A percentile compares a stretch with the other conserved stretches of the same genome.
These are phyloP conservation scores for Acer campestre DNA, from an alignment of 345 rosid genomes.

Conservation along the genomic window DNA sequence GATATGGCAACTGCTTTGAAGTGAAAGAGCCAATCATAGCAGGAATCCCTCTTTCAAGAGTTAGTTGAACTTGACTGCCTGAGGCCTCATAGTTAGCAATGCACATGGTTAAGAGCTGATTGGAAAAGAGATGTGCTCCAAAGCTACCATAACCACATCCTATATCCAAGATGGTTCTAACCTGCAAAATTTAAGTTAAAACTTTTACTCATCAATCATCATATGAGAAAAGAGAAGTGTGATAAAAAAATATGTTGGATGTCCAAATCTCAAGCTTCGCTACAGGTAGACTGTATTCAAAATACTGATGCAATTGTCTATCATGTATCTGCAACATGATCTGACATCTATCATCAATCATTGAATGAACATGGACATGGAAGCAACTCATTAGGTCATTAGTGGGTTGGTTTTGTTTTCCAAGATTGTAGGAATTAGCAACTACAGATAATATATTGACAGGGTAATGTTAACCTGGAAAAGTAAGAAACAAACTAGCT, in stretches of 20 bases:
- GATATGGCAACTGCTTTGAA: slow-evolving; percentile 85
- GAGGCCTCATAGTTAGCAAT: slow-evolving; percentile 91
- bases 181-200: slow-evolving; percentile 45
- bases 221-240: not conserved
- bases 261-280: slow-evolving; percentile 8
- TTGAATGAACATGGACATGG: not conserved
- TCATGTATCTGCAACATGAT: not conserved
- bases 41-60: slow-evolving; percentile 98
- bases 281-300: not conserved
- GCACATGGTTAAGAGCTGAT: slow-evolving; percentile 88
- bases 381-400: not conserved
- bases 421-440: not conserved
- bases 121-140: slow-evolving; percentile 91
- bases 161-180: slow-evolving; percentile 91
- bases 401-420: not conserved
- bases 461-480: not conserved
- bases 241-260: not conserved
- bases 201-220: slow-evolving; percentile 7
- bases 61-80: slow-evolving; percentile 97
- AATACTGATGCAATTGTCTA: not conserved
- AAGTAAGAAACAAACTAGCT: not conserved
- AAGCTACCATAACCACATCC: slow-evolving; percentile 99
- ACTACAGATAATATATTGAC: slow-evolving; percentile 10
- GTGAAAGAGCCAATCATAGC: slow-evolving; percentile 89
- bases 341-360: slow-evolving; percentile 1